Evolutionary conservation across 352 stramenopile species (phyloP), one percentile per base, ranked within the genome.

Genomic region (Phytophthora sojae): DNA sequence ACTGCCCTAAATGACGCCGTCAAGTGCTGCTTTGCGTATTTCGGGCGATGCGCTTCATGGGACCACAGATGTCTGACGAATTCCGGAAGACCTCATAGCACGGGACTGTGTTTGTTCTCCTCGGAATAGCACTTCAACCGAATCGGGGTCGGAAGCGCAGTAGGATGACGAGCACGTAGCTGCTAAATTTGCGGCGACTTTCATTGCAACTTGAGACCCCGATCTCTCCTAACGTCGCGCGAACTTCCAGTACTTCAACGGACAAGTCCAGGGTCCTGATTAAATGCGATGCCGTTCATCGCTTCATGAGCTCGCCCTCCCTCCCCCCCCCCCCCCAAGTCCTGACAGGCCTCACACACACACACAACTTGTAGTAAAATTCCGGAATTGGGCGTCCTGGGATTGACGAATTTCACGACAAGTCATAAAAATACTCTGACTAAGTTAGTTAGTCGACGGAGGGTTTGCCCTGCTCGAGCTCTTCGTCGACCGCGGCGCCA

Each of bases 401-500:
- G 37, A 44, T 44, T 44, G 37, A n/a, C 37, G 37, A 47, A 47
- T n/a, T 47, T 47, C 39, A 47, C 6, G 39, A 44, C 9, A n/a
- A n/a, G 9, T 44, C 37, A 2, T 21, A 21, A 21, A 2, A 51
- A 9, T 25, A 3, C 44, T 2, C n/a, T 19, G 6, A 21, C 21
- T 21, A 21, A 21, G 21, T 21, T 14, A 50, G 32, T 29, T 63
- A 73, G 25, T 39, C 39, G 45, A 66, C 25, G 8, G 67, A 70
- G 42, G 32, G 45, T 14, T 75, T 71, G 50, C 47, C 61, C n/a
- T 66, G 54, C 19, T 75, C 49, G 37, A 69, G 37, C 21, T 67
- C 39, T 25, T 70, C 60, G 23, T 50, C 47, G 15, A 32, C 26
- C 6, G 49, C 49, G 12, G 30, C 44, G 14, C 29, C 35, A 11